Base-by-base conservation (phyloP, 176 grass and related monocot species). In the Aegilops umbellulata region DNA sequence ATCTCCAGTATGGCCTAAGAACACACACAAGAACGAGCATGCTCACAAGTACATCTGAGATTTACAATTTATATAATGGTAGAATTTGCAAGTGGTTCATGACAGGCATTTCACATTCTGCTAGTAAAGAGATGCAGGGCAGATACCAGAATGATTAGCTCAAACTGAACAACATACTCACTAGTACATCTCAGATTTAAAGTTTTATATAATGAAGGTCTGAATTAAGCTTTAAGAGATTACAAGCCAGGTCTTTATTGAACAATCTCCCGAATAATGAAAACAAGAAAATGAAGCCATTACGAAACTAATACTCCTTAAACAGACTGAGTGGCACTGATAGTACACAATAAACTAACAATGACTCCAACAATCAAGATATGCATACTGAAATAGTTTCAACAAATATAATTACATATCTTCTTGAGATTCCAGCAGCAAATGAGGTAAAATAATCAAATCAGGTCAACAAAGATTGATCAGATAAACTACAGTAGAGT, bases 1-100 rank as follows among this genome's bases (percentile, higher is more conserved):
- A 98, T 89, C 96, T 94, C 96, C 96, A 95, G 44, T 94, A 98
- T 61, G 96, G 93, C 86, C 93, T 98, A 80, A 49, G 58, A 88
- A 60, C n/a, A 82, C 22, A 26, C 38, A 85, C 16, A 61, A 71
- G 74, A 83, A 51, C 31, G 72, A 25, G 49, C 49, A 53, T 53
- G 5, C 49, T 53, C 47, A 51, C 4, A 6, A 47, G 44, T 47
- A 51, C 15, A 51, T 51, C 49, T 53, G 6, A 53, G 49, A 53
- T 53, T 53, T 53, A 19, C 16, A 53, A 5, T 53, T 19, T n/a
- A 80, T 29, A 77, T 80, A 25, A 73, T 72, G 17, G 17, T 46
- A 22, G 4, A 65, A 74, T 15, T 67, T 17, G 32, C 12, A 70
- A 51, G 61, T 27, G 55, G 14, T 58, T 58, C 17, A 29, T 64